Percentiles rank a stretch among this genome's conserved stretches.
Conservation (phyloP, 2,329 filamentous ascomycete species). For the Mariannaea elegans region DNA sequence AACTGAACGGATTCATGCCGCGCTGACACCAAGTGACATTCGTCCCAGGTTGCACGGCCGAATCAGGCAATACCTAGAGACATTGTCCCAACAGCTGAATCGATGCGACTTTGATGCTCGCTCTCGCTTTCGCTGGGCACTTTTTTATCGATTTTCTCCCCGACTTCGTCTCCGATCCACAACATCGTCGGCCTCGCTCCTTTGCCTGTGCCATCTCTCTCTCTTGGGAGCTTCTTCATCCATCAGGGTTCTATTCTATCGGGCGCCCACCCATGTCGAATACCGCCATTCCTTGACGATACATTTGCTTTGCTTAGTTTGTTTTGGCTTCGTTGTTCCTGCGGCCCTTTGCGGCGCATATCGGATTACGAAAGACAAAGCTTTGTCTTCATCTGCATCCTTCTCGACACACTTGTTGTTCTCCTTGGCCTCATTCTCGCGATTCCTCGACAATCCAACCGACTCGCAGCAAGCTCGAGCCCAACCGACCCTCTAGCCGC, state of each 20-base stretch:
- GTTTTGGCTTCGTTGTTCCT: conserved; percentile 11
- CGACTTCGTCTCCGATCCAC: conserved; percentile 4
- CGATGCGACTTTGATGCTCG: conserved; percentile 8
- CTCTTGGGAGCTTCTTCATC: conserved; percentile 10
- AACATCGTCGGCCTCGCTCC: neutral
- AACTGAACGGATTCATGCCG: conserved; percentile 10
- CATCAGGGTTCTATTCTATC: conserved; percentile 11
- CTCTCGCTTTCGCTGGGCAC: conserved; percentile 1
- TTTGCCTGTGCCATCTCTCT: conserved; percentile 9
- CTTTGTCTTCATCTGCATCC: neutral
- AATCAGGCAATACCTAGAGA: conserved; percentile 16
- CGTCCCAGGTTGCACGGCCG: conserved; percentile 8
- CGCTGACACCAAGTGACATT: conserved; percentile 6
- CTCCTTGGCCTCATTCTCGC: neutral
- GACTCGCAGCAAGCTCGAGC: neutral
- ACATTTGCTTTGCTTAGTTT: conserved; percentile 21
- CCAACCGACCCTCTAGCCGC: neutral
- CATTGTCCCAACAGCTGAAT: conserved; percentile 2
- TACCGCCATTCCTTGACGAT: conserved; percentile 24
- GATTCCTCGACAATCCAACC: conserved; percentile 12
- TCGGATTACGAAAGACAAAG: conserved; percentile 14
- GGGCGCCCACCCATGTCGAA: conserved; percentile 22
- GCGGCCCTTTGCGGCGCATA: conserved; percentile 32
- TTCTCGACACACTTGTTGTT: neutral
- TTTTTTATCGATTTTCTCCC: neutral